Conservation (phyloP, 371 early-diverging fungal genomes). For the Mucor circinelloides region DNA sequence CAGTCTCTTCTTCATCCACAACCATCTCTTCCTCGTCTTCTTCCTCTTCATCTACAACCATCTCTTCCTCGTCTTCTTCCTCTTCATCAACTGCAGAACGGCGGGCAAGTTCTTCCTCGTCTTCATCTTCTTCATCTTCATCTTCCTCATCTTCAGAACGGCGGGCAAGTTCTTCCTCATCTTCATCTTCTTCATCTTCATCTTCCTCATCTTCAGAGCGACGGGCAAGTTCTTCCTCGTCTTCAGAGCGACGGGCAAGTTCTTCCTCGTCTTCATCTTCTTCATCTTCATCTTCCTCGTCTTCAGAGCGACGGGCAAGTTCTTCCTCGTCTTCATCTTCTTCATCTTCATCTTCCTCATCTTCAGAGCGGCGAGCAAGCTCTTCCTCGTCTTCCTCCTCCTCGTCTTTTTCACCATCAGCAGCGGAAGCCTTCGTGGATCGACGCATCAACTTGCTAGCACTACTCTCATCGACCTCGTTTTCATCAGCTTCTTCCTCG, state of each 20-base stretch:
- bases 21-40: neutral
- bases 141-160: neutral
- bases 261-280: neutral
- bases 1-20: neutral
- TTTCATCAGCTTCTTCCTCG: conserved; percentile 7
- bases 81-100: neutral
- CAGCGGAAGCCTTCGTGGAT: neutral
- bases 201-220: neutral
- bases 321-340: conserved; percentile 1
- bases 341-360: neutral
- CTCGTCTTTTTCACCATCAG: neutral
- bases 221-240: neutral
- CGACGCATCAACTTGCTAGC: neutral
- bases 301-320: neutral
- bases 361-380: neutral
- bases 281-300: neutral
- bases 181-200: neutral
- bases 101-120: neutral
- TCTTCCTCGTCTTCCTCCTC: neutral
- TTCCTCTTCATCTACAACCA: neutral
- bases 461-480: conserved; percentile 2
- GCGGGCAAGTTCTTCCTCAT: neutral
- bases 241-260: neutral
- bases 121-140: neutral
- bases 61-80: neutral